Evolutionary conservation across 352 stramenopile genomes (phyloP), one percentile per base, ranked within the genome.

Genomic region (Phytophthora kernoviae): DNA sequence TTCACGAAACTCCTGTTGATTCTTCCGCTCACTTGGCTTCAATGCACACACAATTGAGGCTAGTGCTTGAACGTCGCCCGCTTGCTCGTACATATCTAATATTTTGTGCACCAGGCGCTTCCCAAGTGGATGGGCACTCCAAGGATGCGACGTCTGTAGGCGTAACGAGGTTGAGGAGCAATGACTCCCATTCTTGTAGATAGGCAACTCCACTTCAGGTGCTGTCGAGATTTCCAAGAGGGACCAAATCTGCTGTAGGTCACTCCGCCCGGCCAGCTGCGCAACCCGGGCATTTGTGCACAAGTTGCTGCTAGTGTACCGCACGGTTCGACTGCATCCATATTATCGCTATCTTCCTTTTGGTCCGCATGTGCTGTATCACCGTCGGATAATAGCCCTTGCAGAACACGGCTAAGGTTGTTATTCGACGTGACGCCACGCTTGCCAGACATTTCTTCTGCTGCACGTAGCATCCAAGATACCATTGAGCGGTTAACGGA

Each of bases 191-290:
- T 75, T 68, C 34, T 64, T 74, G 58, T 86, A 83, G 14, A 87
- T 75, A 6, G 79, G 78, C 3, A 87, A 30, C 20, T 80, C 62
- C 4, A 90, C 61, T 8, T 70, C 57, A 0, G 84, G 69, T 7
- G 87, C 74, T 11, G 71, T 80, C 17, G 83, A 87, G 20, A 93
- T 78, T 46, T 90, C 79, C 4, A 96, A 53, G 4, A 96, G 45
- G 14, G 82, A 89, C 87, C 87, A 96, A 48, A 94, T 81, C 51
- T 93, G 80, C 18, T 87, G 68, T n/a, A 94, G 71, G 52, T 96
- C 87, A 0, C 68, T 70, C 2, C 86, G 69, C 5, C 84, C 84
- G 26, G 81, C 78, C 7, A 91, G 55, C 4, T 65, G 53, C 1
- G 83, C 79, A 32, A 86, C 73, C 9, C 48, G 70, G 8, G 83